Percentiles rank a stretch among this genome's conserved stretches.
phyloP scores from a whole-genome alignment of 768 basidiomycete species.

The Clavaria fumosa region DNA sequence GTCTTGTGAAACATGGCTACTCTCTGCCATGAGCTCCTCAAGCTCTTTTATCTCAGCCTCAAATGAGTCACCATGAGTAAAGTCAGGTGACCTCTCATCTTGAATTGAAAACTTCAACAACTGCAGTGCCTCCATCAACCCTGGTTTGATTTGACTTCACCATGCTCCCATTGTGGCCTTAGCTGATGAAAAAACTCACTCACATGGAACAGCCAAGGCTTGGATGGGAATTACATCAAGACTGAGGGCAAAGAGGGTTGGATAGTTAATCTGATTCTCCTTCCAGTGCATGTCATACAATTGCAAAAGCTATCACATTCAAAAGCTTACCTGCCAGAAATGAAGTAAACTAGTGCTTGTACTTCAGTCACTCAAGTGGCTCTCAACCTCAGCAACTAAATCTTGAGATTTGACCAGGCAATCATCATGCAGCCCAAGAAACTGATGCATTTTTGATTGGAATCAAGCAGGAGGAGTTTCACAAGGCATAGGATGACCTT shows the following conservation, averaged over 20 bases:
- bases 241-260: slow-evolving; percentile 16
- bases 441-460: no score
- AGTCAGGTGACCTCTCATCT: slow-evolving; percentile 14
- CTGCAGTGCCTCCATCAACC: slow-evolving; percentile 18
- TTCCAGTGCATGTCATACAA: slow-evolving; percentile 3
- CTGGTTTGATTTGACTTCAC: slow-evolving; percentile 12
- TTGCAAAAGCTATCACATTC: not conserved
- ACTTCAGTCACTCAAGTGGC: slow-evolving; percentile 10
- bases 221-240: slow-evolving; percentile 20
- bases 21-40: slow-evolving; percentile 4
- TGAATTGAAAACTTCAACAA: slow-evolving; percentile 18
- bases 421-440: no score
- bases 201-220: slow-evolving; percentile 20
- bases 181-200: slow-evolving; percentile 18
- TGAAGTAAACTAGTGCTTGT: slow-evolving; percentile 4
- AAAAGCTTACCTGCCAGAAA: slow-evolving; percentile 15
- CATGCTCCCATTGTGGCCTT: slow-evolving; percentile 18
- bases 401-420: no score
- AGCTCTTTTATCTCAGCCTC: slow-evolving; percentile 10
- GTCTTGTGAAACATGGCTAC: slow-evolving; percentile 4
- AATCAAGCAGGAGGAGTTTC: no score
- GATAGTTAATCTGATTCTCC: slow-evolving; percentile 14
- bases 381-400: slow-evolving; percentile 11
- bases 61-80: slow-evolving; percentile 12
- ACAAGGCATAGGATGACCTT: no score